Conservation (phyloP, 805 yeast genomes). For the Candida nanaspora region DNA sequence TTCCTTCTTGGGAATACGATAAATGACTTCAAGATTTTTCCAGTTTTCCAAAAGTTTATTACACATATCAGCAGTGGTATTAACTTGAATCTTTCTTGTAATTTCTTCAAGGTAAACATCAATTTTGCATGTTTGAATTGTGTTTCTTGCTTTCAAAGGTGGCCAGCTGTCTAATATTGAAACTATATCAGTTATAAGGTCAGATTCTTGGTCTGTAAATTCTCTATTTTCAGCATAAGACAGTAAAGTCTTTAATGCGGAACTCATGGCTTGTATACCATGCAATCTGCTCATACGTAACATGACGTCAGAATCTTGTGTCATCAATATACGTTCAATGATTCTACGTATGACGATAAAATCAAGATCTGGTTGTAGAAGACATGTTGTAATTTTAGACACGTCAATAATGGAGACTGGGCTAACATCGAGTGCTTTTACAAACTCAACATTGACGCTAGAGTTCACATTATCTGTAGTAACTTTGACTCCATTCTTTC, state of each 20-base stretch:
- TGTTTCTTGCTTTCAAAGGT: slow-evolving; percentile 59
- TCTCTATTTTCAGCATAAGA: slow-evolving; percentile 1
- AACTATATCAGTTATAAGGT: slow-evolving; percentile 41
- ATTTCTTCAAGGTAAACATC: slow-evolving; percentile 53
- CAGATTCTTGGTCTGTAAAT: slow-evolving; percentile 26
- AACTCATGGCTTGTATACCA: slow-evolving; percentile 75
- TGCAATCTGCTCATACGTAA: slow-evolving; percentile 66
- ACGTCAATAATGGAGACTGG: slow-evolving; percentile 55
- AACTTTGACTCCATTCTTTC: slow-evolving; percentile 35
- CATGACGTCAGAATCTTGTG: slow-evolving; percentile 45
- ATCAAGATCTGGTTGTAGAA: slow-evolving; percentile 69
- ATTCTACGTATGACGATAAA: slow-evolving; percentile 54
- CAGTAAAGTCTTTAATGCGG: slow-evolving; percentile 38
- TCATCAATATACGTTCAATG: slow-evolving; percentile 55
- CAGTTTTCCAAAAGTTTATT: slow-evolving; percentile 51
- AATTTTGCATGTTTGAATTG: slow-evolving; percentile 66
- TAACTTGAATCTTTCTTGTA: slow-evolving; percentile 14
- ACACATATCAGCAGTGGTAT: slow-evolving; percentile 30
- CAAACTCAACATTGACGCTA: slow-evolving; percentile 57
- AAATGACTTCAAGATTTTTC: slow-evolving; percentile 73
- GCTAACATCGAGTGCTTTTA: slow-evolving; percentile 46
- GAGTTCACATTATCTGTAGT: slow-evolving; percentile 48
- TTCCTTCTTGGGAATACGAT: slow-evolving; percentile 67
- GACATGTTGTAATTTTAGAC: slow-evolving; percentile 70
- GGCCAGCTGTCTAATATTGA: slow-evolving; percentile 61